Evolutionary conservation across 768 basidiomycete genomes (phyloP).

Genomic region (Boletus rubropictus): DNA sequence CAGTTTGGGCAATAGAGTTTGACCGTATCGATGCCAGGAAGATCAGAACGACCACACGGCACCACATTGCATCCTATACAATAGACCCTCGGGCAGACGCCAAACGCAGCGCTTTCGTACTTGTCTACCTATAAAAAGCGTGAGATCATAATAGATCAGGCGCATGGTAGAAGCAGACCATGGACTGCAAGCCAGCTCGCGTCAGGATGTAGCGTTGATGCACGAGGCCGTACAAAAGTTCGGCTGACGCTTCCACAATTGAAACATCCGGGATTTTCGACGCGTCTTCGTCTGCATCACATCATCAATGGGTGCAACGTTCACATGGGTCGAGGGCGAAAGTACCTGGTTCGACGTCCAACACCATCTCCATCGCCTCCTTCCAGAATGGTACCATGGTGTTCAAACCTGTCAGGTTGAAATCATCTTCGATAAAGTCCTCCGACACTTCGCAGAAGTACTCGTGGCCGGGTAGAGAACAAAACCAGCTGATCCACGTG

Average conservation of each 20-base stretch:
- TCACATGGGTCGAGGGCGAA: constrained; percentile 14
- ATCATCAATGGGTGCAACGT: constrained; percentile 9
- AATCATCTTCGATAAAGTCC: constrained; percentile 99
- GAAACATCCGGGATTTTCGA: constrained; percentile 97
- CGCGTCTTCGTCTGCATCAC: constrained; percentile 72
- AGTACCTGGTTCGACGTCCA: constrained; percentile 98
- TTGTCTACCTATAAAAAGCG: constrained; percentile 70
- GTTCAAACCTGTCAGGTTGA: constrained; percentile 95
- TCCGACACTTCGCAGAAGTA: constrained; percentile 98
- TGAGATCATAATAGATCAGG: constrained; percentile 17
- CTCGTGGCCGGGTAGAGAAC: constrained; percentile 90
- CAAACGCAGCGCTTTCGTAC: constrained; percentile 88
- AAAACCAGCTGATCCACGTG: constrained; percentile 97
- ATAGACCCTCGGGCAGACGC: constrained; percentile 92
- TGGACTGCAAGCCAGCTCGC: constrained; percentile 85
- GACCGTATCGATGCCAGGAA: constrained; percentile 95
- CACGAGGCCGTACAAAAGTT: constrained; percentile 94
- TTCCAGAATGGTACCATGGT: constrained; percentile 99
- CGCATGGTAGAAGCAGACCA: constrained; percentile 50
- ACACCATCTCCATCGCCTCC: constrained; percentile 99
- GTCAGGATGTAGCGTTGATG: constrained; percentile 98
- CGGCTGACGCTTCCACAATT: constrained; percentile 95
- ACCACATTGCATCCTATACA: constrained; percentile 86
- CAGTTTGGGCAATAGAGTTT: constrained; percentile 98
- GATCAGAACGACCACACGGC: constrained; percentile 91